Evolutionary conservation across 2,329 filamentous ascomycete genomes (phyloP).

Genomic region (Aspergillus flavus): DNA sequence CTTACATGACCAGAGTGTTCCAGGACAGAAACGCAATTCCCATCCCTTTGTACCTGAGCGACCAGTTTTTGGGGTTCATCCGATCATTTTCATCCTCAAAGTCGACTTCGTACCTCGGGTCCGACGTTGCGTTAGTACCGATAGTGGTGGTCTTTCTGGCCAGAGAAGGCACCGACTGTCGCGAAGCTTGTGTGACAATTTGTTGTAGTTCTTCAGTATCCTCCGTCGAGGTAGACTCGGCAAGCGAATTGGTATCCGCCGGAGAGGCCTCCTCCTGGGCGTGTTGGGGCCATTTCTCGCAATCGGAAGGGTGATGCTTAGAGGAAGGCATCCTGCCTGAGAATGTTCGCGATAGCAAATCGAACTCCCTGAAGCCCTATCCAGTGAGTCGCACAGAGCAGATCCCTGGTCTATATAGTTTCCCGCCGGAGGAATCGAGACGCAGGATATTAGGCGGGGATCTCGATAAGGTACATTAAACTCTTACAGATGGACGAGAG

Average conservation of each 20-base stretch:
- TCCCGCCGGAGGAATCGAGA: background rate
- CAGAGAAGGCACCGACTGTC: constrained; percentile 37
- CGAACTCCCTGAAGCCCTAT: background rate
- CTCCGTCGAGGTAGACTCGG: constrained; percentile 28
- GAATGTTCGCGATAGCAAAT: background rate
- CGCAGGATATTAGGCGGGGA: background rate
- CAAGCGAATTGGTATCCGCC: constrained; percentile 31
- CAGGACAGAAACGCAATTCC: constrained; percentile 60
- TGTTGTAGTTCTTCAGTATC: constrained; percentile 25
- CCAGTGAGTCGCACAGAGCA: background rate
- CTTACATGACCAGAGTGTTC: constrained; percentile 58
- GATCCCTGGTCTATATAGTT: background rate
- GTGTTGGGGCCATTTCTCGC: constrained; percentile 25
- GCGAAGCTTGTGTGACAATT: constrained; percentile 32
- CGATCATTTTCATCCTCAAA: constrained; percentile 65
- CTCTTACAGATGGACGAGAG: background rate
- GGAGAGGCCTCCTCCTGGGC: constrained; percentile 16
- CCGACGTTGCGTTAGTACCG: constrained; percentile 48
- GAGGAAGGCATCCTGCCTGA: constrained; percentile 25
- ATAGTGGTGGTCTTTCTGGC: constrained; percentile 48
- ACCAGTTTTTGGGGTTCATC: constrained; percentile 71
- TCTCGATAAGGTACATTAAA: background rate
- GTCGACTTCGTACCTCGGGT: constrained; percentile 71
- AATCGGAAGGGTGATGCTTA: constrained; percentile 11
- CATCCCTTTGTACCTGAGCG: constrained; percentile 59